A percentile compares a stretch with the other conserved stretches of the same genome.
Conservation (phyloP, 306 rosid genomes). For the Carpinus viminea region DNA sequence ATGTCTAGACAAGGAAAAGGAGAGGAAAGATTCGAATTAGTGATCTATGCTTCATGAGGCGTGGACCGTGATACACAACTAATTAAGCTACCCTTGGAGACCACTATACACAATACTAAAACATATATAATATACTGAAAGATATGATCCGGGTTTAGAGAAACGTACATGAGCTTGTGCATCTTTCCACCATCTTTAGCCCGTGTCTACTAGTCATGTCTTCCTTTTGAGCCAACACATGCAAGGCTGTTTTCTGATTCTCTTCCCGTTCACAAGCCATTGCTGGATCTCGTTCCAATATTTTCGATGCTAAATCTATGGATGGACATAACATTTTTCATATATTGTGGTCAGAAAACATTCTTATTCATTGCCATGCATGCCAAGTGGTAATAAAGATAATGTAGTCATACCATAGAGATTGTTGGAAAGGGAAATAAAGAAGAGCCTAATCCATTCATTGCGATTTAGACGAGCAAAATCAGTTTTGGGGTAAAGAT, state of each 20-base stretch:
- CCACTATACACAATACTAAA: too few species aligned
- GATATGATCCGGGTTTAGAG: neutral
- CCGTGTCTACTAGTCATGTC: neutral
- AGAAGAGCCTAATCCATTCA: neutral
- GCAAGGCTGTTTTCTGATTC: neutral
- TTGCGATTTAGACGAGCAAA: neutral
- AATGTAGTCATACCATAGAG: neutral
- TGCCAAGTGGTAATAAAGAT: too few species aligned
- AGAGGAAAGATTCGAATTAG: too few species aligned
- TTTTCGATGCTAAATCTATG: neutral
- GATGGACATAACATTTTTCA: neutral
- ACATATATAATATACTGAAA: too few species aligned
- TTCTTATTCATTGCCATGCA: too few species aligned
- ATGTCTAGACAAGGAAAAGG: too few species aligned
- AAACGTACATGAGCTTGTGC: neutral
- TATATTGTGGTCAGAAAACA: neutral
- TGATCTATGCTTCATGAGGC: too few species aligned
- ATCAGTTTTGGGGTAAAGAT: neutral
- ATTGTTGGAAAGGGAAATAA: neutral
- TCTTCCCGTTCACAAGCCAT: neutral
- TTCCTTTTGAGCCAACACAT: constrained; percentile 1
- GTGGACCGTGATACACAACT: too few species aligned
- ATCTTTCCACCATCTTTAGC: neutral
- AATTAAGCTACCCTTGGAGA: too few species aligned
- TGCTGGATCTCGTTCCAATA: neutral